Evolutionary conservation across 495 filamentous ascomycete species (phyloP), one percentile per base, ranked within the genome.

Genomic region (Podospora conica): DNA sequence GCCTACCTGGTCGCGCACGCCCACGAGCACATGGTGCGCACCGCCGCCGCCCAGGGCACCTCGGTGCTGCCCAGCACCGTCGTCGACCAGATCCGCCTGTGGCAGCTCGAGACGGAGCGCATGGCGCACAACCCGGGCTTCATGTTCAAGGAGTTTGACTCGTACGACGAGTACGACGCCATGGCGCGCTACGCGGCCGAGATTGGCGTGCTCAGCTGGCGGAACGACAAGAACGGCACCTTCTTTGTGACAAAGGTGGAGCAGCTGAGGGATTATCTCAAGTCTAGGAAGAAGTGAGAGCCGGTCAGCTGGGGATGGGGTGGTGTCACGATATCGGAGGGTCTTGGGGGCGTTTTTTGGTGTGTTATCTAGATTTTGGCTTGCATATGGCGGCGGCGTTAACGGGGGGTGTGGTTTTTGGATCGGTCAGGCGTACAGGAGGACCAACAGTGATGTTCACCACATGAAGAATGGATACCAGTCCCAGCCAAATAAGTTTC

Each of bases 101-200:
- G 95, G 95, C 95, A 98, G 80, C 89, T 97, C 60, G 96, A 98
- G 74, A 90, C 92, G 29, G 96, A 98, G 74, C 84, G 95, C 60
- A 94, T 98, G 82, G 40, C 88, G 88, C 73, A 83, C 89, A 6
- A 92, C 87, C 11, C 82, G 6, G 95, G 95, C 3, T 97, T 90
- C 74, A 74, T 97, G 31, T 96, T 98, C 83, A 90, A 89, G 67
- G 94, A 97, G 55, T 97, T 98, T 71, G 86, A 85, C 61, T 87
- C 77, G 58, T 75, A 82, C 56, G 83, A 86, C 22, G 96, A 97
- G 70, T 98, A 95, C 70, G 85, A 88, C 61, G 87, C 84, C 12
- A 83, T 89, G 55, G 86, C 83, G 56, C 80, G 78, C 54, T 97
- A 97, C 79, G 94, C 96, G 0, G 90, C 92, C 66, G 92, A 95